These are phyloP conservation scores for Stephanodiscus minutulus DNA, from an alignment of 108 stramenopile genomes.

Conservation along the genomic window DNA sequence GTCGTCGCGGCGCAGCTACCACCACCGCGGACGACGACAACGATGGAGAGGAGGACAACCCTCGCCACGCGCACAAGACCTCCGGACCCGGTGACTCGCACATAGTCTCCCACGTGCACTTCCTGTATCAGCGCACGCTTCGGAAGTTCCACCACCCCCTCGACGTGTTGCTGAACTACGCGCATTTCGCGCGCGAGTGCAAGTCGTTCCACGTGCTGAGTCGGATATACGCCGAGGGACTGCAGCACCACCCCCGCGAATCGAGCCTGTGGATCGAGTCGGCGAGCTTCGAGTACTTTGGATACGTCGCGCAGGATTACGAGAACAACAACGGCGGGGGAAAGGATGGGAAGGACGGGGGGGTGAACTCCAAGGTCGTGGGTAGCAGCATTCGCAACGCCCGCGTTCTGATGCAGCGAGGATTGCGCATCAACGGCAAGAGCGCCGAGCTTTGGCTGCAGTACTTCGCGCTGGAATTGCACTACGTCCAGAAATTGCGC, in stretches of 20 bases:
- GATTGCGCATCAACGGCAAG: conserved; percentile 66
- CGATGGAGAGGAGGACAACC: conserved; percentile 5
- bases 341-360: conserved; percentile 21
- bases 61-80: conserved; percentile 32
- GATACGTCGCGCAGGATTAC: conserved; percentile 27
- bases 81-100: conserved; percentile 73
- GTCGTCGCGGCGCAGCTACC: background rate
- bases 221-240: conserved; percentile 75
- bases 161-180: conserved; percentile 67
- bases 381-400: conserved; percentile 69
- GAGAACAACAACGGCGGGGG: conserved; percentile 1
- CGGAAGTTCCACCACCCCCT: conserved; percentile 77
- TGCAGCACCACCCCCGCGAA: conserved; percentile 78
- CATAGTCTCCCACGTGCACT: conserved; percentile 80
- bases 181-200: conserved; percentile 64
- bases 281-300: conserved; percentile 86
- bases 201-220: conserved; percentile 57
- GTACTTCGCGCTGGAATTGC: conserved; percentile 82
- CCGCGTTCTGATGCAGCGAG: conserved; percentile 83
- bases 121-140: conserved; percentile 72
- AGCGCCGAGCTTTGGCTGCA: conserved; percentile 81
- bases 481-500: conserved; percentile 75
- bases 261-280: conserved; percentile 85
- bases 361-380: conserved; percentile 25
- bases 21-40: conserved; percentile 35